Conservation (phyloP, 345 rosid species). For the Carallia brachiata region DNA sequence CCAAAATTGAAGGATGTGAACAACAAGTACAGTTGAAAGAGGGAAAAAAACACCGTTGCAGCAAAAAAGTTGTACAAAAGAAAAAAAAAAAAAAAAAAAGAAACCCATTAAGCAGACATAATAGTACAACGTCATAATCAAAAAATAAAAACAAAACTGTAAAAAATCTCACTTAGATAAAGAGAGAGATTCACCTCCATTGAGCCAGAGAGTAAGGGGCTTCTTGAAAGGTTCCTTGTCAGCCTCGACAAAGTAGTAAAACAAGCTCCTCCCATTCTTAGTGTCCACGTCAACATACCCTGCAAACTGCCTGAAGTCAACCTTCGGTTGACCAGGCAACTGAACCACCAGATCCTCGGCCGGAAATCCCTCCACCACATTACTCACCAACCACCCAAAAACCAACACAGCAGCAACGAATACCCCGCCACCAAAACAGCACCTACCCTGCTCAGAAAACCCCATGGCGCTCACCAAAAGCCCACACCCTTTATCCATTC, state of each 20-base stretch:
- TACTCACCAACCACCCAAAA: conserved; percentile 19
- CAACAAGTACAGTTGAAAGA: neutral
- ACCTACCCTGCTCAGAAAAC: conserved; percentile 33
- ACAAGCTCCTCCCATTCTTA: conserved; percentile 73
- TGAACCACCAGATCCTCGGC: conserved; percentile 69
- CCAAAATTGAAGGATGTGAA: conserved; percentile 1
- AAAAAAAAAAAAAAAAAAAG: neutral
- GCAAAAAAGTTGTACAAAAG: conserved; percentile 9
- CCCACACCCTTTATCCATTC: conserved; percentile 1
- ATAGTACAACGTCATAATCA: neutral
- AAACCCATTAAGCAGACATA: conserved; percentile 11
- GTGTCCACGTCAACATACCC: conserved; percentile 82
- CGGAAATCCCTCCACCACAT: conserved; percentile 51
- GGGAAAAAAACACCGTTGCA: neutral
- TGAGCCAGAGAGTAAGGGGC: conserved; percentile 92
- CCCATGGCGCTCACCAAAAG: neutral
- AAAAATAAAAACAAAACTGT: too few species aligned
- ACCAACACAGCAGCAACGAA: conserved; percentile 18
- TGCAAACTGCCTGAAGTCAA: conserved; percentile 70
- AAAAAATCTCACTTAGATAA: too few species aligned
- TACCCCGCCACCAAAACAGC: conserved; percentile 17
- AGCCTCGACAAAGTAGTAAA: conserved; percentile 91
- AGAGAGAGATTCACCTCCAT: conserved; percentile 54
- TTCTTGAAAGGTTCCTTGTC: conserved; percentile 51
- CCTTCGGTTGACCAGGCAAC: conserved; percentile 78